Percentiles rank a stretch among this genome's conserved stretches.
These are phyloP conservation scores for Calonectria leucothoes DNA, from an alignment of 2,329 filamentous ascomycete genomes.

Conservation along the genomic window DNA sequence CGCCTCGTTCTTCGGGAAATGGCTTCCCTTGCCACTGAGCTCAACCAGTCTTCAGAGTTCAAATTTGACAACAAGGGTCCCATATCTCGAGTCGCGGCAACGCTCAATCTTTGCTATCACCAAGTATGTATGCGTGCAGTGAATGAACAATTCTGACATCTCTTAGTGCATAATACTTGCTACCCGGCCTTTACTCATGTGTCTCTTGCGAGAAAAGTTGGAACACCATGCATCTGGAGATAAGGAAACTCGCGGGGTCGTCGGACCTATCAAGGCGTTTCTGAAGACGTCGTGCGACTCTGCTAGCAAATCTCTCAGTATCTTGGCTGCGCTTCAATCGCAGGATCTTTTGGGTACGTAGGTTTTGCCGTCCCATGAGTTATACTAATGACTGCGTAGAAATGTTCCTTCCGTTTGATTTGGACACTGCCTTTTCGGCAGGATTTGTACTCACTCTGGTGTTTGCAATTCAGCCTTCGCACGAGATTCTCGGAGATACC, in stretches of 20 bases:
- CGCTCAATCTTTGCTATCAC: constrained; percentile 22
- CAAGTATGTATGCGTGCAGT: neutral
- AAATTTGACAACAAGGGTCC: constrained; percentile 1
- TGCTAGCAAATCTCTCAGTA: constrained; percentile 9
- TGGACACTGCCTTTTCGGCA: constrained; percentile 15
- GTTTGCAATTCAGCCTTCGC: neutral
- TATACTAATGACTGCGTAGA: neutral
- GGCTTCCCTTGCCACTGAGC: neutral
- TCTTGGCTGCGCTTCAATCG: neutral
- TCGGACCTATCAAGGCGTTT: constrained; percentile 13
- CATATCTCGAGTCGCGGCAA: constrained; percentile 12
- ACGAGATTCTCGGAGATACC: neutral
- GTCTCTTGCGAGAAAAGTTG: constrained; percentile 12
- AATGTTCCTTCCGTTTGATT: constrained; percentile 18
- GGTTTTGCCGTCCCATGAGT: neutral
- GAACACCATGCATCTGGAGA: neutral
- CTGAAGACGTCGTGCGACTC: constrained; percentile 14
- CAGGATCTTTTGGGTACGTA: constrained; percentile 16
- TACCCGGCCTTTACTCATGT: constrained; percentile 12
- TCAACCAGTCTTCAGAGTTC: neutral
- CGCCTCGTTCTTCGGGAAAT: constrained; percentile 8
- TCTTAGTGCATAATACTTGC: constrained; percentile 16
- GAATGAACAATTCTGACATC: neutral
- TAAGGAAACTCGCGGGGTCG: neutral
- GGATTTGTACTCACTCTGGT: constrained; percentile 16